Evolutionary conservation across 2,329 filamentous ascomycete genomes (phyloP), one percentile per base, ranked within the genome.

Genomic region (Trichoderma pleuroti): DNA sequence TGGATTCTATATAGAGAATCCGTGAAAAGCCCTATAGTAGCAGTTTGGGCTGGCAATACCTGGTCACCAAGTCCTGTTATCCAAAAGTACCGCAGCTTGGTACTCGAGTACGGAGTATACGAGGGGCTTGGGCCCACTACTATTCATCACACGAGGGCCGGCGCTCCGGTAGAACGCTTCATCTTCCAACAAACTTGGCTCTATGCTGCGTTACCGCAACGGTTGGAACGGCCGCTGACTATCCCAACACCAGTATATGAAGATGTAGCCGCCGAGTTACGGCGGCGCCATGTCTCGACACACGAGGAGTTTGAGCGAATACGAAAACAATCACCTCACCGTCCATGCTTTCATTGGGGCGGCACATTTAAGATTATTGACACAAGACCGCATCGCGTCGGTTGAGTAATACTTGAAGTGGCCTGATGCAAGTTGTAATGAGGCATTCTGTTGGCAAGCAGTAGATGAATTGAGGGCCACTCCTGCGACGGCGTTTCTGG

Each of bases 171-270:
- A 0, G 78, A 80, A 0, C 78, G 80, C 1, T 83, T 82, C 68
- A 76, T 89, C 49, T 88, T 85, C 73, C 80, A 84, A 32, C 82
- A 80, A 1, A 86, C 87, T 0, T 89, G 87, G 87, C 82, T 83
- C 71, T 81, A 86, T 66, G 73, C 87, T 16, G 71, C 86, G 4
- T 77, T 82, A 72, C 82, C 83, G 9, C 65, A 56, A 0, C 71
- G 72, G 16, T 72, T 82, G 32, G 69, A 66, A 4, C 56, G 73
- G 26, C 83, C 83, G 0, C 36, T 10, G 12, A 5, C 28, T 34
- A 26, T 68, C 5, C 39, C 26, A 9, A 26, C 16, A n/a, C 18
- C 10, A 11, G 6, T 12, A 14, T 24, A 32, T 12, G n/a, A 36
- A n/a, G 26, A 61, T 28, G 65, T 68, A 5, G 54, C 28, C 24